Conservation (phyloP, 306 rosid species). For the Notholithocarpus densiflorus region DNA sequence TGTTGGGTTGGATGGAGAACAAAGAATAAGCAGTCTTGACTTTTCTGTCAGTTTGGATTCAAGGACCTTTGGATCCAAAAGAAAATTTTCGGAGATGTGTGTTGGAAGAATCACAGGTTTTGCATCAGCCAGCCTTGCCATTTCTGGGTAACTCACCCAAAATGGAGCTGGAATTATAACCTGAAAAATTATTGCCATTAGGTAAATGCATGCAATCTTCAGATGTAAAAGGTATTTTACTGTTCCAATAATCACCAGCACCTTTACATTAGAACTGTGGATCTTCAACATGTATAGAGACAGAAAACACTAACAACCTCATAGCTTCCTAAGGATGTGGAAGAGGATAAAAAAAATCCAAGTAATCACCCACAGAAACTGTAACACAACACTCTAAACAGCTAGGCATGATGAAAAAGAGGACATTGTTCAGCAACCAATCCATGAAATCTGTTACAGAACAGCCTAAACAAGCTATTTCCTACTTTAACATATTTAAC, state of each 20-base stretch:
- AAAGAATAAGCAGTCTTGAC: constrained; percentile 80
- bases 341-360: background rate
- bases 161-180: constrained; percentile 96
- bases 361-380: background rate
- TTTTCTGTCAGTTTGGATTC: constrained; percentile 69
- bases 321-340: background rate
- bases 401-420: background rate
- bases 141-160: constrained; percentile 98
- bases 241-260: constrained; percentile 1
- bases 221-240: background rate
- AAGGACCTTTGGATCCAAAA: constrained; percentile 74
- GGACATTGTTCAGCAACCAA: background rate
- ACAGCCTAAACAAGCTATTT: background rate
- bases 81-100: constrained; percentile 58
- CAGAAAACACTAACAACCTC: background rate
- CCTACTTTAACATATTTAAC: background rate
- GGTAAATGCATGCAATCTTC: constrained; percentile 2
- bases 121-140: constrained; percentile 94
- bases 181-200: constrained; percentile 35
- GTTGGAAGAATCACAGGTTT: constrained; percentile 88
- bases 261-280: background rate
- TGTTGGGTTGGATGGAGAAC: constrained; percentile 97
- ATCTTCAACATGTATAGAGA: background rate
- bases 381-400: background rate
- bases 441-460: background rate